Conservation (phyloP, 2,329 filamentous ascomycete species). For the Exophiala calicioides region DNA sequence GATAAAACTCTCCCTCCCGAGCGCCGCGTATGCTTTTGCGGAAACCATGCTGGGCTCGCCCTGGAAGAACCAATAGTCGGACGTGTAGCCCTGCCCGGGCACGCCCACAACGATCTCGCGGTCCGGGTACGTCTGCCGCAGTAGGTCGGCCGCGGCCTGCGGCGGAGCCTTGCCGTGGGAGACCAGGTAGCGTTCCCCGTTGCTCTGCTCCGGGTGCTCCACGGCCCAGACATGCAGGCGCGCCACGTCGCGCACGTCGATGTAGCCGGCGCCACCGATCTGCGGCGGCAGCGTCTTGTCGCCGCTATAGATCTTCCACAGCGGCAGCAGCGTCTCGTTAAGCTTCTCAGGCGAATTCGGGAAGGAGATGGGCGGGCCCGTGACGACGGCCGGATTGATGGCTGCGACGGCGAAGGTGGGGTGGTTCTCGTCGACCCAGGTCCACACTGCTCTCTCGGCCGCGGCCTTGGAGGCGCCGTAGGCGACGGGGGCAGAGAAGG, state of each 20-base stretch:
- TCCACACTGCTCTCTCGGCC: constrained; percentile 30
- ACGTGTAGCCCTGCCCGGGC: constrained; percentile 26
- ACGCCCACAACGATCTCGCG: constrained; percentile 26
- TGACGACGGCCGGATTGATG: constrained; percentile 31
- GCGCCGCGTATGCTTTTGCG: constrained; percentile 24
- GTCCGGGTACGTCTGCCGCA: constrained; percentile 23
- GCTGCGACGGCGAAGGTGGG: constrained; percentile 24
- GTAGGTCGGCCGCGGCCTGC: constrained; percentile 30
- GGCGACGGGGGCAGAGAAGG: constrained; percentile 24
- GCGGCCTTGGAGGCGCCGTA: constrained; percentile 31
- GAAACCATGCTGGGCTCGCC: constrained; percentile 20
- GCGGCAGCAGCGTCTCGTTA: constrained; percentile 30
- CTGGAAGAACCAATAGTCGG: constrained; percentile 21
- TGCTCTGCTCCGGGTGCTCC: constrained; percentile 26
- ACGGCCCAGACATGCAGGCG: constrained; percentile 29
- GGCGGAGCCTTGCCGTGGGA: constrained; percentile 31
- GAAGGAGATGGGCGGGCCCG: constrained; percentile 30
- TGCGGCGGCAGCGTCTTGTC: constrained; percentile 22
- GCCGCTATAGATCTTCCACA: constrained; percentile 30
- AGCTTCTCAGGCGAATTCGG: constrained; percentile 24
- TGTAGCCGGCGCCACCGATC: constrained; percentile 29
- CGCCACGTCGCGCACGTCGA: constrained; percentile 33
- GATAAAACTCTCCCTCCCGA: constrained; percentile 29
- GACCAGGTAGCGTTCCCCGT: constrained; percentile 28
- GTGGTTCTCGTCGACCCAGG: constrained; percentile 15